Evolutionary conservation across 108 stramenopile species (phyloP).

Genomic region (Nitzschia palea): DNA sequence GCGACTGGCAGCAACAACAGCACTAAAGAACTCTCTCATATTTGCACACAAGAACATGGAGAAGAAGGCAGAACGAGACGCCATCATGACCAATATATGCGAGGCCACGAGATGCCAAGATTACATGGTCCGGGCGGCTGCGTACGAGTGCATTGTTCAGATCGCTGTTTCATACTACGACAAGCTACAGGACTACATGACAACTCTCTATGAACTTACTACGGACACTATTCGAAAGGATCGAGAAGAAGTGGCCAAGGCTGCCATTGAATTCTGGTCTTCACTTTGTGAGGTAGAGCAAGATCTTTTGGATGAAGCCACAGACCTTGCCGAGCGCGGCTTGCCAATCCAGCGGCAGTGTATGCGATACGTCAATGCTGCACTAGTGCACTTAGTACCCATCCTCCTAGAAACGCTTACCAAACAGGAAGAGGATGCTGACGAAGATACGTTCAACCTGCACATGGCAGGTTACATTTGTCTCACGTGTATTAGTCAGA

Average conservation of each 20-base stretch:
- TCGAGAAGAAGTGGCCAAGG: slow-evolving; percentile 86
- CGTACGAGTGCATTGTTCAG: slow-evolving; percentile 89
- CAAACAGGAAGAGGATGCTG: slow-evolving; percentile 91
- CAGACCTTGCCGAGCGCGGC: slow-evolving; percentile 49
- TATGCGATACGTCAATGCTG: slow-evolving; percentile 75
- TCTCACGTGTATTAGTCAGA: slow-evolving; percentile 72
- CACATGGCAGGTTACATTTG: slow-evolving; percentile 91
- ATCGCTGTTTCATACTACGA: slow-evolving; percentile 93
- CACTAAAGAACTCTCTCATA: slow-evolving; percentile 87
- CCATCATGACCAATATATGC: slow-evolving; percentile 94
- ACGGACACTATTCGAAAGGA: slow-evolving; percentile 72
- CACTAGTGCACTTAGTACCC: slow-evolving; percentile 78
- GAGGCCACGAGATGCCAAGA: slow-evolving; percentile 88
- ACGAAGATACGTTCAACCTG: slow-evolving; percentile 82
- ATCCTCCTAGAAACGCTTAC: slow-evolving; percentile 82
- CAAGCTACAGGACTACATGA: slow-evolving; percentile 89
- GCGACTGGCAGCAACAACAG: slow-evolving; percentile 85
- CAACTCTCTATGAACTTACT: slow-evolving; percentile 89
- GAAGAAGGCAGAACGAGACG: slow-evolving; percentile 81
- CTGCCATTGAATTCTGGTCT: slow-evolving; percentile 96
- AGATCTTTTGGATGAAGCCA: slow-evolving; percentile 75
- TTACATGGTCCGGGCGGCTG: slow-evolving; percentile 67
- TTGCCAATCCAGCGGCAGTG: slow-evolving; percentile 50
- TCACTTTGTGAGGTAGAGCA: slow-evolving; percentile 90
- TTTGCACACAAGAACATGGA: slow-evolving; percentile 95